These are phyloP conservation scores for Testicularia cyperi DNA, from an alignment of 1,284 basidiomycete species.

Conservation along the genomic window DNA sequence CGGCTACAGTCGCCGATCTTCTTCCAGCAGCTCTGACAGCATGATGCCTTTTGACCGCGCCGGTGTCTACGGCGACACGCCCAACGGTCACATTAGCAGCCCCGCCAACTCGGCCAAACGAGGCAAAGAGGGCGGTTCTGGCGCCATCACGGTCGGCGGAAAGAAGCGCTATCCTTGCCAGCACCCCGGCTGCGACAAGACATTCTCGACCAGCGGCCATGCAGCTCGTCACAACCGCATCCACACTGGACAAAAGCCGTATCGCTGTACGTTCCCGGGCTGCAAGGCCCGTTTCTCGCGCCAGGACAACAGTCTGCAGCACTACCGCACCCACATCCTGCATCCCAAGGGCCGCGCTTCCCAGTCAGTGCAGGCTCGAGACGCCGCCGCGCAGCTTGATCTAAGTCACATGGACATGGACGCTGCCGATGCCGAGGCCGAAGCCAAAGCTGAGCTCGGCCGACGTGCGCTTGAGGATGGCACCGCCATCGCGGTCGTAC, in stretches of 20 bases:
- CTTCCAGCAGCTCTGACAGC: slow-evolving; percentile 23
- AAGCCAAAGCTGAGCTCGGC: slow-evolving; percentile 45
- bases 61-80: slow-evolving; percentile 23
- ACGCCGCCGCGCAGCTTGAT: slow-evolving; percentile 30
- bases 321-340: slow-evolving; percentile 57
- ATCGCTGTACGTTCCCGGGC: slow-evolving; percentile 57
- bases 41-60: slow-evolving; percentile 20
- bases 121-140: slow-evolving; percentile 27
- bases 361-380: slow-evolving; percentile 30
- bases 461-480: slow-evolving; percentile 51
- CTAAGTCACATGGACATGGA: slow-evolving; percentile 29
- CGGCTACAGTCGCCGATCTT: slow-evolving; percentile 30
- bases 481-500: slow-evolving; percentile 54
- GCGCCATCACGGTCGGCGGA: slow-evolving; percentile 47
- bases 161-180: slow-evolving; percentile 66
- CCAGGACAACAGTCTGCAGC: slow-evolving; percentile 59
- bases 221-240: slow-evolving; percentile 75
- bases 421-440: slow-evolving; percentile 36
- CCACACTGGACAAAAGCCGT: slow-evolving; percentile 66
- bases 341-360: slow-evolving; percentile 48
- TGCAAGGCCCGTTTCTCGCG: slow-evolving; percentile 59
- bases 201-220: slow-evolving; percentile 80
- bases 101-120: slow-evolving; percentile 11
- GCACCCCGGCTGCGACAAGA: slow-evolving; percentile 67
- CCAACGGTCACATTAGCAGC: not conserved